Conservation (phyloP, 2,329 filamentous ascomycete genomes). For the Sarocladium strictum region DNA sequence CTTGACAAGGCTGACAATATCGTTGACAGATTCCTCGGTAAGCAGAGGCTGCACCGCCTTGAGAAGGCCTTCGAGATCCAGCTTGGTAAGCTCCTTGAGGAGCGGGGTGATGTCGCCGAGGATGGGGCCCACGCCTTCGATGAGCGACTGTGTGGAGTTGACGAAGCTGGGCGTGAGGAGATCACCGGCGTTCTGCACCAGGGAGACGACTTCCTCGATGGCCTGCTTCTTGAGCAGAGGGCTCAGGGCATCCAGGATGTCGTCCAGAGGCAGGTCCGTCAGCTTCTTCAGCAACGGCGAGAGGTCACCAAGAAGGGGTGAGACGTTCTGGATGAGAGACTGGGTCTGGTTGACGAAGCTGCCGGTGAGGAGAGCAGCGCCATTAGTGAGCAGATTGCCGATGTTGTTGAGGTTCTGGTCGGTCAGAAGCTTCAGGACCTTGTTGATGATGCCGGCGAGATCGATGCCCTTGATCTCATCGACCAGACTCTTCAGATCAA, state of each 20-base stretch:
- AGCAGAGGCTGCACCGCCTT: constrained; percentile 21
- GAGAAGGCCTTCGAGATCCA: constrained; percentile 25
- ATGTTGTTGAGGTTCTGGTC: constrained; percentile 27
- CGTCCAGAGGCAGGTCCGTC: constrained; percentile 24
- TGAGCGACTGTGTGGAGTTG: constrained; percentile 22
- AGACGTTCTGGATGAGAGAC: constrained; percentile 27
- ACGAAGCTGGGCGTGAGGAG: constrained; percentile 25
- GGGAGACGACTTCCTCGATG: constrained; percentile 20
- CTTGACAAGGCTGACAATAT: constrained; percentile 21
- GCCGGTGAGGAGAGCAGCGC: constrained; percentile 28
- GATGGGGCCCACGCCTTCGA: constrained; percentile 19
- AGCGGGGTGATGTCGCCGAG: constrained; percentile 28
- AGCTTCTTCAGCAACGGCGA: constrained; percentile 19
- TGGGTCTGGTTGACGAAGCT: constrained; percentile 26
- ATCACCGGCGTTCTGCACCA: constrained; percentile 23
- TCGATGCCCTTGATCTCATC: constrained; percentile 25
- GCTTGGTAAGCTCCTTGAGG: constrained; percentile 22
- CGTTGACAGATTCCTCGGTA: constrained; percentile 19
- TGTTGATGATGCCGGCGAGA: constrained; percentile 22
- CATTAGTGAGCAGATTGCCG: constrained; percentile 28
- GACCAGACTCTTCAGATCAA: constrained; percentile 28
- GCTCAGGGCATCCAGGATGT: constrained; percentile 21
- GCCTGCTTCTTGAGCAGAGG: constrained; percentile 22
- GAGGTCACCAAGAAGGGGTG: constrained; percentile 24
- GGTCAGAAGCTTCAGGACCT: constrained; percentile 24